A percentile compares a stretch with the other conserved stretches of the same genome.
These are phyloP conservation scores for Capsella rubella DNA, from an alignment of 441 rosid genomes.

Conservation along the genomic window DNA sequence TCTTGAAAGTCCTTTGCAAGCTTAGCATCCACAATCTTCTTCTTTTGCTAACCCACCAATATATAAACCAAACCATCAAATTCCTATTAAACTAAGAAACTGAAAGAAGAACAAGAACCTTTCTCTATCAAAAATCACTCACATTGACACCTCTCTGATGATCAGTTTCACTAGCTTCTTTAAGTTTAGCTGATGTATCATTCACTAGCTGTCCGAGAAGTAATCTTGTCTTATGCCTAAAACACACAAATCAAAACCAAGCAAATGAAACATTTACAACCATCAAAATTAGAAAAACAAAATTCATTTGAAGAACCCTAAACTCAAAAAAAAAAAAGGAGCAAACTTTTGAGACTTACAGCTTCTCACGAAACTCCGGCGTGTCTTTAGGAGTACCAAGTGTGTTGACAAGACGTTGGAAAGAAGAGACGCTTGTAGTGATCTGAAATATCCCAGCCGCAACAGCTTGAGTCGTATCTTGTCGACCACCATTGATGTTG, in stretches of 20 bases:
- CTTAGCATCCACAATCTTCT: constrained; percentile 93
- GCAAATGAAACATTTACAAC: neutral
- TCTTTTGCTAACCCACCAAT: constrained; percentile 61
- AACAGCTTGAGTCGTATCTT: constrained; percentile 81
- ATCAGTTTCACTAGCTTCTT: constrained; percentile 94
- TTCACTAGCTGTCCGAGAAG: constrained; percentile 88
- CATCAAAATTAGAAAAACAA: neutral
- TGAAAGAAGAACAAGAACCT: constrained; percentile 15
- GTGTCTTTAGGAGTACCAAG: constrained; percentile 98
- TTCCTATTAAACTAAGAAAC: neutral
- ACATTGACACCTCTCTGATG: constrained; percentile 80
- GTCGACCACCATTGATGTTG: constrained; percentile 49
- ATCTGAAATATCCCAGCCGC: constrained; percentile 95
- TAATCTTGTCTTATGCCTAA: constrained; percentile 80
- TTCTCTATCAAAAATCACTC: constrained; percentile 29
- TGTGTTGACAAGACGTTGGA: constrained; percentile 88
- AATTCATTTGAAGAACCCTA: neutral
- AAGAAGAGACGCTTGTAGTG: constrained; percentile 86
- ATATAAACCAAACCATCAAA: constrained; percentile 20
- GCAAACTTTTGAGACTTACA: constrained; percentile 47
- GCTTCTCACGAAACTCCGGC: constrained; percentile 94
- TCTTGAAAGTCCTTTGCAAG: constrained; percentile 96
- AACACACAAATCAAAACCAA: neutral
- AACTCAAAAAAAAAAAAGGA: neutral
- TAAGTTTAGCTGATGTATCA: constrained; percentile 91